Conservation (phyloP, 257 asterid species). For the Solanum acaule region DNA sequence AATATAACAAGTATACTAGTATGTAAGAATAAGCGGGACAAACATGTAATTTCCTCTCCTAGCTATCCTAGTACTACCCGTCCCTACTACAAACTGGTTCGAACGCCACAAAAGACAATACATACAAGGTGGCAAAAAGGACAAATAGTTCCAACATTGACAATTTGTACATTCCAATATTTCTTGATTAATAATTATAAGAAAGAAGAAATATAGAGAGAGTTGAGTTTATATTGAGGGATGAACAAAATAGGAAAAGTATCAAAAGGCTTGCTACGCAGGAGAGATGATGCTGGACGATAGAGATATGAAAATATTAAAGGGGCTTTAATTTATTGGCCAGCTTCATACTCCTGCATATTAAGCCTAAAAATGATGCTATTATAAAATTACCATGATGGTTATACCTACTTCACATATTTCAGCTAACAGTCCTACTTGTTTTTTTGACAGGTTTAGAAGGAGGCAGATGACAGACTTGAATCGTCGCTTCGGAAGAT, state of each 20-base stretch:
- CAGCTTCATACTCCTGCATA: constrained; percentile 1
- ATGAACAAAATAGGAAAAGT: not conserved
- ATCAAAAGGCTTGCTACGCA: not conserved
- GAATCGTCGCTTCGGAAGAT: not conserved
- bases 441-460: not conserved
- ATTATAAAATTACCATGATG: not conserved
- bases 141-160: not conserved
- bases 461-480: not conserved
- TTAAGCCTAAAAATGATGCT: not conserved
- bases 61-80: not conserved
- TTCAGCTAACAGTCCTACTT: not conserved
- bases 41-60: not conserved
- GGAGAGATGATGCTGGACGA: not conserved
- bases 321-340: not conserved
- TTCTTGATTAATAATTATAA: not conserved
- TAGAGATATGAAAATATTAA: not conserved
- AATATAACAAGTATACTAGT: too few relatives aligned
- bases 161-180: not conserved
- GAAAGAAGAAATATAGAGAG: not conserved
- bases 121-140: not conserved
- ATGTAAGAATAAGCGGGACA: not conserved
- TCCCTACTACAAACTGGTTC: not conserved
- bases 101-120: not conserved
- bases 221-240: not conserved
- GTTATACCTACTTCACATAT: not conserved